Conservation (phyloP, 192 early-diverging fungal genomes). For the Podila epigama region DNA sequence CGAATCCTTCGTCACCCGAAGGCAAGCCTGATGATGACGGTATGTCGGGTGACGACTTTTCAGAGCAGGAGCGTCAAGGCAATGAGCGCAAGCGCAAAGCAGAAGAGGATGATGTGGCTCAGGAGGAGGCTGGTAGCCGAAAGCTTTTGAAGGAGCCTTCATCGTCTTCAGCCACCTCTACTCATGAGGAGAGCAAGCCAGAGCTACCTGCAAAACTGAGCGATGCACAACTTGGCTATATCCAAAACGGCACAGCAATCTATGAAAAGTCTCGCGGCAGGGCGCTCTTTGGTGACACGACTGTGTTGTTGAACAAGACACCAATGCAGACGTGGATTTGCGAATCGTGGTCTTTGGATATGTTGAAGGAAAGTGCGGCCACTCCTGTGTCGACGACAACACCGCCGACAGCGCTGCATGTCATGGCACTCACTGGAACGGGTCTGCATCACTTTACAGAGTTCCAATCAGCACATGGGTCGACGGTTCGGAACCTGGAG, state of each 20-base stretch:
- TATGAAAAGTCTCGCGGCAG: conserved; percentile 25
- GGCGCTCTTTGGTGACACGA: conserved; percentile 10
- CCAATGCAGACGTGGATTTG: conserved; percentile 26
- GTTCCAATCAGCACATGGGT: not conserved
- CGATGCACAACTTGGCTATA: conserved; percentile 9
- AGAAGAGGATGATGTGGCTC: not conserved
- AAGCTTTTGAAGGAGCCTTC: conserved; percentile 9
- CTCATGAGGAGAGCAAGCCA: not conserved
- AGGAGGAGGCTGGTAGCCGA: not conserved
- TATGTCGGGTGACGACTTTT: conserved; percentile 15
- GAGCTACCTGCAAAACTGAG: not conserved
- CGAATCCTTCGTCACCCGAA: conserved; percentile 41
- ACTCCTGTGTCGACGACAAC: not conserved
- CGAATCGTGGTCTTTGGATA: conserved; percentile 9
- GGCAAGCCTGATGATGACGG: conserved; percentile 14
- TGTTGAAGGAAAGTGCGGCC: conserved; percentile 10
- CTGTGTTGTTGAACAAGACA: conserved; percentile 6
- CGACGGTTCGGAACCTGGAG: conserved; percentile 12
- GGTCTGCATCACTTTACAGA: conserved; percentile 41
- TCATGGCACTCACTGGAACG: conserved; percentile 29
- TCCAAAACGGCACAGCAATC: conserved; percentile 6
- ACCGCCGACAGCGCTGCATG: conserved; percentile 7
- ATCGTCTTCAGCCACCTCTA: not conserved
- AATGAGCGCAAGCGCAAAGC: conserved; percentile 30
- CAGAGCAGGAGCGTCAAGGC: not conserved